Evolutionary conservation across 2,329 filamentous ascomycete species (phyloP).

Genomic region (Aspergillus sp.): DNA sequence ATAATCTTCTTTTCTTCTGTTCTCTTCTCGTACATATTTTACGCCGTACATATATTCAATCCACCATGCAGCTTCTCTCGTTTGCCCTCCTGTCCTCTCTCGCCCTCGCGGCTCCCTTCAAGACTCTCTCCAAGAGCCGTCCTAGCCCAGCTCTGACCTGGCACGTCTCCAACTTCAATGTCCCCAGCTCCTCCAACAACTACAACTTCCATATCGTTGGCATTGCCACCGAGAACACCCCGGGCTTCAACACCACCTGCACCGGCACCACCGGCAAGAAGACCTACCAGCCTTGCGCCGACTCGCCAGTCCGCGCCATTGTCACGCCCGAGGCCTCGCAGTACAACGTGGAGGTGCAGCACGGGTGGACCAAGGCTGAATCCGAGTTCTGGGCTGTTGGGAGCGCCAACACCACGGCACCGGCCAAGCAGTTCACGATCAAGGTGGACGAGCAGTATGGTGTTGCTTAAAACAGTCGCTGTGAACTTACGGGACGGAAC

Average conservation of each 20-base stretch:
- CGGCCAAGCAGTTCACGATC: conserved; percentile 14
- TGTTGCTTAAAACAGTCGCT: conserved; percentile 15
- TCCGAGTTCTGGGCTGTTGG: conserved; percentile 15
- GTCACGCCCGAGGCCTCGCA: conserved; percentile 12
- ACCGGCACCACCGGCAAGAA: conserved; percentile 16
- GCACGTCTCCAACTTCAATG: conserved; percentile 23
- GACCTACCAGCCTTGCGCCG: conserved; percentile 16
- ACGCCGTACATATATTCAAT: conserved; percentile 3
- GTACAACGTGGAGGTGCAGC: conserved; percentile 22
- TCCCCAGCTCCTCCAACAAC: conserved; percentile 26
- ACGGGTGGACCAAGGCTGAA: conserved; percentile 16
- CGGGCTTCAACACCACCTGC: conserved; percentile 30
- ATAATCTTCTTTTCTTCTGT: neutral
- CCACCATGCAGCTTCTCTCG: conserved; percentile 24
- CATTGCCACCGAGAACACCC: conserved; percentile 18
- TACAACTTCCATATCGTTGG: conserved; percentile 27
- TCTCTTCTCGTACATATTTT: neutral
- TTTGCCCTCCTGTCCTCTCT: conserved; percentile 17
- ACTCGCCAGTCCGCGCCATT: conserved; percentile 16
- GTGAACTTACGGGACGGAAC: neutral
- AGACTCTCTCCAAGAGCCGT: conserved; percentile 5
- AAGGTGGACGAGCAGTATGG: conserved; percentile 18
- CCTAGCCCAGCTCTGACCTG: conserved; percentile 18
- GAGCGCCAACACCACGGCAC: conserved; percentile 16
- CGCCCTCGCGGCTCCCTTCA: conserved; percentile 12